Percentiles rank a stretch among this genome's conserved stretches.
phyloP scores from a whole-genome alignment of 2,329 filamentous ascomycete genomes.

The Phialophora verrucosa region DNA sequence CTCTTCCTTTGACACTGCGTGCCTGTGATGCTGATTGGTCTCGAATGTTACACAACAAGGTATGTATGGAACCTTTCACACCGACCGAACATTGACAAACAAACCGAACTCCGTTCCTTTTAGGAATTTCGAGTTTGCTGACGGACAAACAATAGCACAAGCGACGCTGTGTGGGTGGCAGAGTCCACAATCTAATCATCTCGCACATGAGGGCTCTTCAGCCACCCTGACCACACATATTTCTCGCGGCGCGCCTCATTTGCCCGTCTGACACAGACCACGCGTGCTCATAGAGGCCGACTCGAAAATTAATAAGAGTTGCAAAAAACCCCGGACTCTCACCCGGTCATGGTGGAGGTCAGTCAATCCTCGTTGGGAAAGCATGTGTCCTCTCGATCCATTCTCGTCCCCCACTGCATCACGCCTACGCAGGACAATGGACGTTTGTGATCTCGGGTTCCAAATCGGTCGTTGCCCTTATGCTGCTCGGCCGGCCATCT shows the following conservation, averaged over 20 bases:
- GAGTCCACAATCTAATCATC: background rate
- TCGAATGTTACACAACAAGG: conserved; percentile 19
- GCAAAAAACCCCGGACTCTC: background rate
- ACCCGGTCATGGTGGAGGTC: background rate
- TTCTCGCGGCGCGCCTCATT: background rate
- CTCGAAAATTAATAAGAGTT: background rate
- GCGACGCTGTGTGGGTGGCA: background rate
- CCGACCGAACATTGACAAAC: conserved; percentile 34
- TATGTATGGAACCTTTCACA: conserved; percentile 12
- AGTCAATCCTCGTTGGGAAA: background rate
- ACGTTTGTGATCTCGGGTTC: conserved; percentile 14
- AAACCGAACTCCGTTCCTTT: background rate
- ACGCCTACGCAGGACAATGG: background rate
- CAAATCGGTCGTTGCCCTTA: conserved; percentile 1
- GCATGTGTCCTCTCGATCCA: conserved; percentile 6
- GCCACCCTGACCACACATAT: background rate
- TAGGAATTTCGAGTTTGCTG: background rate
- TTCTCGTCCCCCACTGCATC: conserved; percentile 3
- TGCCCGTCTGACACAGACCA: background rate
- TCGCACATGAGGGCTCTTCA: background rate
- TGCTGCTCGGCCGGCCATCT: conserved; percentile 1
- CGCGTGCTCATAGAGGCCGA: background rate
- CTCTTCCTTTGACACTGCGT: background rate
- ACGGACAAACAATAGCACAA: background rate
- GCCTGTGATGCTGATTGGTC: background rate